Evolutionary conservation across 2,329 filamentous ascomycete species (phyloP), one percentile per base, ranked within the genome.

Genomic region (Zasmidium angulare): DNA sequence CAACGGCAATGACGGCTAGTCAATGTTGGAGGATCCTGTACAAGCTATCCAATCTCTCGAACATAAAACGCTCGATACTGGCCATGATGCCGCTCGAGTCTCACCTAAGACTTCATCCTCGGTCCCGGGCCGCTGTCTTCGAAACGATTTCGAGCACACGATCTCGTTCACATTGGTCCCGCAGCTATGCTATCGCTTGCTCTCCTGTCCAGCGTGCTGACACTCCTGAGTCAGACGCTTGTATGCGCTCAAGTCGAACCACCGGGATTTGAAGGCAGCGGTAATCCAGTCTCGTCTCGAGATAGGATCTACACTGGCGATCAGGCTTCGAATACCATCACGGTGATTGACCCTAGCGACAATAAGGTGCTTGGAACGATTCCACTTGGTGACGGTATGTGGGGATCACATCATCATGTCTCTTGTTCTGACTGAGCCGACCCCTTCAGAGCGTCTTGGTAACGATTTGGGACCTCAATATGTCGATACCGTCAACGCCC

Each of bases 281-380:
- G 51, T 6, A 46, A 46, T 23, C 40, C 53, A 4, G 31, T 55
- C n/a, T 55, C 53, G 22, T 48, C 43, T 2, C 40, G 43, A 20
- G 53, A 55, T 20, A 19, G 40, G 22, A 49, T 49, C 21, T 49
- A 55, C 26, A 49, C 40, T 22, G 43, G 43, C 11, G 53, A 49
- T 19, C 43, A 55, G 46, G 21, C 53, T 10, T 55, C 43, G 1
- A 48, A 55, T 24, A 55, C 53, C 19, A 49, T 55, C 24, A 24
- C 43, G 21, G 40, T 55, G n/a, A 55, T 49, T 24, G 24, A 49
- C 29, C 53, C 53, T 19, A 21, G 22, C 17, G 26, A 23, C 1
- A 24, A 49, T 20, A 29, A 31, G 20, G 40, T 48, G 1, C 40
- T 55, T 9, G 53, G 53, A 17, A 55, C 53, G 3, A 55, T 55